Evolutionary conservation across 768 basidiomycete genomes (phyloP).

Genomic region (Tulasnella sp.): DNA sequence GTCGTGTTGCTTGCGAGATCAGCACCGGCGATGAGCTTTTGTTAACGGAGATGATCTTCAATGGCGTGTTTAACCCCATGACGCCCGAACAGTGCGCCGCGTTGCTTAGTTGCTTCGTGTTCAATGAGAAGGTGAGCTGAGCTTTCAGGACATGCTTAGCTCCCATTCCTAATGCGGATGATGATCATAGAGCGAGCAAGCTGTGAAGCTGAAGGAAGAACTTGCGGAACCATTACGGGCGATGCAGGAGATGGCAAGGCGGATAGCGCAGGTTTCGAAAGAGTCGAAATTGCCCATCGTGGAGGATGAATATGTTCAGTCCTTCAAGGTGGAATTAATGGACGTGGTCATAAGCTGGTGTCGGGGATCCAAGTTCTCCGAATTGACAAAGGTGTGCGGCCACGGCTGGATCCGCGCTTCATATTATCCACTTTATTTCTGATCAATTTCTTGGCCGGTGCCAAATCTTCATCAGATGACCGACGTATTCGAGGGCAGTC

Average conservation of each 20-base stretch:
- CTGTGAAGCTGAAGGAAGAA: slow-evolving; percentile 81
- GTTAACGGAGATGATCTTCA: slow-evolving; percentile 93
- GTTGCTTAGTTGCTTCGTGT: slow-evolving; percentile 94
- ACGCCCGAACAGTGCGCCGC: slow-evolving; percentile 88
- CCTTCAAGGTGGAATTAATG: slow-evolving; percentile 98
- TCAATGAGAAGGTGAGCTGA: slow-evolving; percentile 81
- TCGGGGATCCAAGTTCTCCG: slow-evolving; percentile 90
- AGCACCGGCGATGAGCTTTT: slow-evolving; percentile 93
- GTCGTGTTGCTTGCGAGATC: slow-evolving; percentile 96
- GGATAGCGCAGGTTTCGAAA: slow-evolving; percentile 94
- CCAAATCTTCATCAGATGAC: too few relatives aligned
- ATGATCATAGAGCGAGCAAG: slow-evolving; percentile 60
- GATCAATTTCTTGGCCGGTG: neutral
- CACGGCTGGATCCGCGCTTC: neutral
- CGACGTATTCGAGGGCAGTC: slow-evolving; percentile 91
- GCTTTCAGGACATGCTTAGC: too few relatives aligned
- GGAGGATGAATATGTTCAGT: slow-evolving; percentile 90
- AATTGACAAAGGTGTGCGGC: slow-evolving; percentile 82
- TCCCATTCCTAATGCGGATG: neutral
- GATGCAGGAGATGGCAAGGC: slow-evolving; percentile 90
- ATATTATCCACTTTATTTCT: neutral
- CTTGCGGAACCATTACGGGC: slow-evolving; percentile 82
- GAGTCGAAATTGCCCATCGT: slow-evolving; percentile 83
- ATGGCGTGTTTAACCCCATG: slow-evolving; percentile 86
- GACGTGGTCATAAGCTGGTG: slow-evolving; percentile 97